phyloP scores from a whole-genome alignment of 2,329 filamentous ascomycete species.

The Ophiostoma quercus region DNA sequence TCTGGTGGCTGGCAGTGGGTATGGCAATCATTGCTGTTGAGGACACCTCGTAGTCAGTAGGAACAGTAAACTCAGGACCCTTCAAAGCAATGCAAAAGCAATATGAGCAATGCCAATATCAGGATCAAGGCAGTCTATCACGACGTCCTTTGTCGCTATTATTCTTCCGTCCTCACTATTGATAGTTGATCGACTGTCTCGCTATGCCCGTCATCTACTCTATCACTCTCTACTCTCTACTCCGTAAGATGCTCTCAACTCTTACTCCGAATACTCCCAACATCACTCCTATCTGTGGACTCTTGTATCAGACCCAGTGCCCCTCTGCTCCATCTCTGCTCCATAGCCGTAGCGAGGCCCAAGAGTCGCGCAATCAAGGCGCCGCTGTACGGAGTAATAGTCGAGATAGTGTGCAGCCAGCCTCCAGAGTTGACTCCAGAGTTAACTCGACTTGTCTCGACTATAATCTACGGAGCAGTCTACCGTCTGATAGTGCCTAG shows the following conservation, averaged over 20 bases:
- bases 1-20: too few relatives aligned
- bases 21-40: not conserved
- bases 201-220: not conserved
- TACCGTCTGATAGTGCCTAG: not conserved
- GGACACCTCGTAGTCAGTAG: too few relatives aligned
- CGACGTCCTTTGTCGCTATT: too few relatives aligned
- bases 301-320: not conserved
- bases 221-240: too few relatives aligned
- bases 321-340: slow-evolving; percentile 1
- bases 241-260: too few relatives aligned
- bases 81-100: not conserved
- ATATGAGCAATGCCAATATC: too few relatives aligned
- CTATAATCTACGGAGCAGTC: not conserved
- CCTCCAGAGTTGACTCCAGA: not conserved
- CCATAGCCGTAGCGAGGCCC: not conserved
- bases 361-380: not conserved
- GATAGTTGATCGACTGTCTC: too few relatives aligned
- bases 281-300: slow-evolving; percentile 8
- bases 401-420: not conserved
- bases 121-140: too few relatives aligned
- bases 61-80: too few relatives aligned
- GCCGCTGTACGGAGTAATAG: not conserved
- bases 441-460: not conserved
- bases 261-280: too few relatives aligned
- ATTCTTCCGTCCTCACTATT: too few relatives aligned